These are phyloP conservation scores for Russula vinacea DNA, from an alignment of 768 basidiomycete genomes.

Conservation along the genomic window DNA sequence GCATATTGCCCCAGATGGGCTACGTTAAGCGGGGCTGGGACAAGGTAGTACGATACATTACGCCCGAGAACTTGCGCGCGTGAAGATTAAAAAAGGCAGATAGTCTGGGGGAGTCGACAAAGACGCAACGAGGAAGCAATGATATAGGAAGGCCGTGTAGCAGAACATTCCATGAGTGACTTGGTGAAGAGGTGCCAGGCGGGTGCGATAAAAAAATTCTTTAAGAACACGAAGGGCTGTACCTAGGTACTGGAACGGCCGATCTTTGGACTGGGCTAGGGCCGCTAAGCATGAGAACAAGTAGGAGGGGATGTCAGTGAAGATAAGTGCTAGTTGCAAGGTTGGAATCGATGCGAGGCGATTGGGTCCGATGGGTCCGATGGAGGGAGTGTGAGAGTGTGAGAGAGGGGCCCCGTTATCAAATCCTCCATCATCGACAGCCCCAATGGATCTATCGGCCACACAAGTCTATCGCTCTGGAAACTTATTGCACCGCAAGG, in stretches of 20 bases:
- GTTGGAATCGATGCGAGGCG: neutral
- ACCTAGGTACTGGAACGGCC: conserved; percentile 9
- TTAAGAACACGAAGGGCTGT: conserved; percentile 9
- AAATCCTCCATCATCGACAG: neutral
- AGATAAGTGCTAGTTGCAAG: neutral
- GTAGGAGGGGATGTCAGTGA: neutral
- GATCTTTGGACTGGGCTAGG: conserved; percentile 5
- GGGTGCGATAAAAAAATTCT: conserved; percentile 5
- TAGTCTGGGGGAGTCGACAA: conserved; percentile 13
- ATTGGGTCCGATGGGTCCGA: neutral
- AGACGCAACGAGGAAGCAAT: neutral
- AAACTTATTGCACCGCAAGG: conserved; percentile 14
- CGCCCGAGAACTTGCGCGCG: conserved; percentile 19
- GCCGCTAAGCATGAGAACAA: neutral
- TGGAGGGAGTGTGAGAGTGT: neutral
- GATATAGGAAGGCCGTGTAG: conserved; percentile 1
- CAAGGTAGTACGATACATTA: conserved; percentile 18
- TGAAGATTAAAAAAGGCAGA: conserved; percentile 23
- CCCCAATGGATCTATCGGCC: conserved; percentile 14
- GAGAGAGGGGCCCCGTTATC: neutral
- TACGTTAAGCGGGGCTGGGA: conserved; percentile 13
- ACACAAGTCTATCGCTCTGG: conserved; percentile 9
- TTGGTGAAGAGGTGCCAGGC: conserved; percentile 21
- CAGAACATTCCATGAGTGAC: conserved; percentile 26
- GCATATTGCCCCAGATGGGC: neutral